Percentiles rank a stretch among this genome's conserved stretches.
Evolutionary conservation across 306 rosid genomes (phyloP).

Genomic region (Sophora flavescens): DNA sequence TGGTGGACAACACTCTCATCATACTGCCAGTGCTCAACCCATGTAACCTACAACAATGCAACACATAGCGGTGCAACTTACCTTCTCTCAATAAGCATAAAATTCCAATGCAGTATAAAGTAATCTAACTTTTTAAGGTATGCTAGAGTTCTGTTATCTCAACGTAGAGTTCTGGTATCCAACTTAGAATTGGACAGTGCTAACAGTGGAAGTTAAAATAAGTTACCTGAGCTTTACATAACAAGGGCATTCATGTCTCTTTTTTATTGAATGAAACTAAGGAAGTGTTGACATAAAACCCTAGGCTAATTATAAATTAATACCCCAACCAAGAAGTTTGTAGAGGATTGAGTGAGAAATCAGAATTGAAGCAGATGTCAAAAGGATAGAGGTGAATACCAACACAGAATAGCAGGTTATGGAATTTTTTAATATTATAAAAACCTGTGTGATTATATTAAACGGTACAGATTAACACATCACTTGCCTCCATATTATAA

Average conservation of each 20-base stretch:
- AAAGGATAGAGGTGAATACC: slow-evolving; percentile 48
- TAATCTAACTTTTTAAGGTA: neutral
- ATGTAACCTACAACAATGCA: slow-evolving; percentile 71
- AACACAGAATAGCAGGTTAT: slow-evolving; percentile 36
- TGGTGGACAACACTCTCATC: slow-evolving; percentile 75
- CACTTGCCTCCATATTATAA: slow-evolving; percentile 47
- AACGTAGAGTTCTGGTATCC: neutral
- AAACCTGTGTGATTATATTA: slow-evolving; percentile 37
- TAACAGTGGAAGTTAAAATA: neutral
- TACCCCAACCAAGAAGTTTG: slow-evolving; percentile 38
- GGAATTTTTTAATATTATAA: slow-evolving; percentile 38
- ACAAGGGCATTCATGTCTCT: neutral
- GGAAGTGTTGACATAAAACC: slow-evolving; percentile 59
- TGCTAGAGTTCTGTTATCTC: neutral
- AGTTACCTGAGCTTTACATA: neutral
- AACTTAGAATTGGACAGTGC: neutral
- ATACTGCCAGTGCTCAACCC: slow-evolving; percentile 90
- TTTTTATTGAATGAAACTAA: slow-evolving; percentile 35
- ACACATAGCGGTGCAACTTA: neutral
- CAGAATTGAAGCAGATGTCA: slow-evolving; percentile 53
- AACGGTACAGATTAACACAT: slow-evolving; percentile 55
- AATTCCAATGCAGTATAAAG: neutral
- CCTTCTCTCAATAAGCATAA: neutral
- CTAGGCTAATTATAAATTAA: slow-evolving; percentile 47
- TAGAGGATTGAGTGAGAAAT: slow-evolving; percentile 46